Base-by-base conservation (phyloP, 306 rosid genomes). In the Casuarina glauca region DNA sequence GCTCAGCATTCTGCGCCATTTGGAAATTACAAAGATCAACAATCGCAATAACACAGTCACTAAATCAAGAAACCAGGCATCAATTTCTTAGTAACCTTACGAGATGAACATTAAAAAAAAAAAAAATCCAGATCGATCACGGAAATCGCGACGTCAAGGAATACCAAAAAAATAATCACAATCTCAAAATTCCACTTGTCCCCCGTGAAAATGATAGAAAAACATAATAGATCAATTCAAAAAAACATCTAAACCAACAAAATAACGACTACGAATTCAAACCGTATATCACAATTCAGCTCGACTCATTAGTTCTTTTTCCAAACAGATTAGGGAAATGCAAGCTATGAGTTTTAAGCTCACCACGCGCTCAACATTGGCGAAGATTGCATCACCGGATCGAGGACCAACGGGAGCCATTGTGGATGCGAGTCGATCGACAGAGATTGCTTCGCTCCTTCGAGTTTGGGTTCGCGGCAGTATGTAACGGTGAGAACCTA, bases 311-410 rank as follows among this genome's bases (percentile, higher is more conserved):
- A 39, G 8, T 42, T 41, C 6, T 57, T 57, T 72, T 49, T 69
- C 69, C 32, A 76, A 71, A 87, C 54, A 55, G 49, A 55, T n/a
- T 26, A 12, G 9, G 9, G 50, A 66, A 48, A 60, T 19, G 13
- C 13, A 49, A 51, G n/a, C 1, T 17, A 2, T 1, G 46, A 58
- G 43, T 3, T 19, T 77, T 38, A 12, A 26, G 61, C 90, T 86
- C 88, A 94, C 98, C 87, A 95, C 98, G 51, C 96, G 97, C 77
- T 95, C 97, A 2, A 92, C 80, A 86, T 72, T 92, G 17, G 98
- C 88, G 84, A 95, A 95, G 77, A 95, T 95, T 0, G 98, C 96
- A n/a, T 92, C 98, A 13, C 97, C 98, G 51, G 98, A 82, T 88
- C 97, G 92, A 80, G 97, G 97, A 76, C 80, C 97, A 71, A 88